These are phyloP conservation scores for Aspergillus mulundensis DNA, from an alignment of 495 filamentous ascomycete species.

Conservation along the genomic window DNA sequence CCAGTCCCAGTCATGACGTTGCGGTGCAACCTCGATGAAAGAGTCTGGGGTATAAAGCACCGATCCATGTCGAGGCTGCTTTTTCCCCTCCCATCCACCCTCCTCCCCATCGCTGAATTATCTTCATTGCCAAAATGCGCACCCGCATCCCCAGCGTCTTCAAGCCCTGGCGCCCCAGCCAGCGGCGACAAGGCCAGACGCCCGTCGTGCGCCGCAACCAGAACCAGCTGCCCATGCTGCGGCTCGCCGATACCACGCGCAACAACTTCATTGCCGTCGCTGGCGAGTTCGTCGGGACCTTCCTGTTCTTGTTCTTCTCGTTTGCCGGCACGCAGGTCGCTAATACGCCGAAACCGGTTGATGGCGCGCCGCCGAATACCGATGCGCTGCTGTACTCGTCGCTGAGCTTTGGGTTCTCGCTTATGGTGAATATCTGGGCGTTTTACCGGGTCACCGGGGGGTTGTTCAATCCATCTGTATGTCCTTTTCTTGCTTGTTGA, in stretches of 20 bases:
- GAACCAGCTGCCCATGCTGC: slow-evolving; percentile 39
- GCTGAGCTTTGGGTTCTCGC: slow-evolving; percentile 67
- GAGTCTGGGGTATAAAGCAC: not conserved
- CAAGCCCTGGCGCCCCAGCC: not conserved
- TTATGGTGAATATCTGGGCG: slow-evolving; percentile 79
- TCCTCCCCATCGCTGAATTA: not conserved
- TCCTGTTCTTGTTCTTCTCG: slow-evolving; percentile 78
- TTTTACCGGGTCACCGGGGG: slow-evolving; percentile 16
- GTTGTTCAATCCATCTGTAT: slow-evolving; percentile 73
- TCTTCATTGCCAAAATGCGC: not conserved
- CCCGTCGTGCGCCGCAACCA: slow-evolving; percentile 1
- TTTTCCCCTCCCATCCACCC: too few species aligned
- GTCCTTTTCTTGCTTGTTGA: not conserved
- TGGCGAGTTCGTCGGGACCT: slow-evolving; percentile 77
- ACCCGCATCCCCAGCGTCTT: not conserved
- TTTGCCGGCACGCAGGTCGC: slow-evolving; percentile 76
- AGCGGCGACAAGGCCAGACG: not conserved
- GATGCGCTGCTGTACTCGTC: slow-evolving; percentile 63
- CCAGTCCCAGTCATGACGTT: not conserved
- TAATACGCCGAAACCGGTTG: slow-evolving; percentile 43
- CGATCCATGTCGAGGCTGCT: too few species aligned
- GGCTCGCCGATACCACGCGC: slow-evolving; percentile 31
- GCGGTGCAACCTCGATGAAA: not conserved
- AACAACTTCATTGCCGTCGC: slow-evolving; percentile 56
- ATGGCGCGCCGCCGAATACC: slow-evolving; percentile 36